Evolutionary conservation across 352 stramenopile species (phyloP), one percentile per base, ranked within the genome.

Genomic region (Pythium aquatile): DNA sequence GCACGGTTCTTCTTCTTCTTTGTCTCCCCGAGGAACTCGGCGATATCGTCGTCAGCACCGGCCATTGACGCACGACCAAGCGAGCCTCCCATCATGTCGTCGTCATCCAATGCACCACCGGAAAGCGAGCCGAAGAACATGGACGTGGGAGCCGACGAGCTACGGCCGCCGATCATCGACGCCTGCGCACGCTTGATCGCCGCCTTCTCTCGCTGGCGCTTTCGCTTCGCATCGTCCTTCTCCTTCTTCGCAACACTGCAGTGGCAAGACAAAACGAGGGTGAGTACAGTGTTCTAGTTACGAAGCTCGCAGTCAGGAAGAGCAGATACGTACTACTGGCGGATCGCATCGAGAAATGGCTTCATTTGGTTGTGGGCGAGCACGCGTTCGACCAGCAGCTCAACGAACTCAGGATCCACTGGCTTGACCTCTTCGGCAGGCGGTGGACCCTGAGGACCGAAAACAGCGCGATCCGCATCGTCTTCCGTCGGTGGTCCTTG

Each of bases 1-100:
- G 83, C 62, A 16, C 86, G 83, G 66, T 94, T 94, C 68, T 94
- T 94, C 56, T 77, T 87, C 76, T 91, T 91, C 68, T 92, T 91
- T 54, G 82, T 91, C 64, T 94, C 86, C 30, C 86, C 86, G 53
- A 94, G 58, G 52, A 94, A 93, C 59, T 93, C 86, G 33, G 86
- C 86, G 61, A 94, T 92, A 37, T 93, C 86, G 57, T 92, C 83
- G 28, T 91, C 78, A 0, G 75, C 81, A 14, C 73, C 77, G 58
- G 71, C 74, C 75, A 89, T 85, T 1, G 46, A 65, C 14, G 77
- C 65, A 29, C 59, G 66, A 51, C 69, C 70, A 55, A 65, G 57
- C 5, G 55, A 60, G 46, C 67, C 70, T 9, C 62, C 63, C 2
- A 63, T 40, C 7, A 68, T 66, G 10, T 77, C 69, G 20, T 73